Evolutionary conservation across 106 monocot genomes (phyloP).

Genomic region (Allium sativum): DNA sequence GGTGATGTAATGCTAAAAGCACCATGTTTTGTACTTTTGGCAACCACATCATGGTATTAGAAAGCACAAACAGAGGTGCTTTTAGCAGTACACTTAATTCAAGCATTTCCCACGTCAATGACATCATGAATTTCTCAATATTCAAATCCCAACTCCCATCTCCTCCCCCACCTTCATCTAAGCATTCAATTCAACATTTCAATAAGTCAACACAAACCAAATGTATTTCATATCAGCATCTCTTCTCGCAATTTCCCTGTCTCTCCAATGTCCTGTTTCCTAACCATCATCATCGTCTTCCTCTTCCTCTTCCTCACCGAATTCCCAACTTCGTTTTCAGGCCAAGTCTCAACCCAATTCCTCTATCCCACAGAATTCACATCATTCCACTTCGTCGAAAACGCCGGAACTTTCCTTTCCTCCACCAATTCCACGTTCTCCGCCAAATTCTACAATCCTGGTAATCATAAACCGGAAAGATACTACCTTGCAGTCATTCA

Average conservation of each 20-base stretch:
- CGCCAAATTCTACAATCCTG: conserved; percentile 19
- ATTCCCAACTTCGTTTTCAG: conserved; percentile 5
- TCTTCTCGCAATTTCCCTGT: neutral
- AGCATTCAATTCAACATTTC: conserved; percentile 5
- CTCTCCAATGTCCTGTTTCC: neutral
- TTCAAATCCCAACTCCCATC: neutral
- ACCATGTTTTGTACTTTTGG: too few species aligned
- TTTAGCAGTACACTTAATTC: too few species aligned
- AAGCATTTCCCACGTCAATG: too few species aligned
- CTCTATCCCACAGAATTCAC: conserved; percentile 37
- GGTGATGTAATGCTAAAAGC: too few species aligned
- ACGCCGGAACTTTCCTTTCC: conserved; percentile 30
- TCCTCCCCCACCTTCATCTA: neutral
- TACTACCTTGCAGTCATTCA: conserved; percentile 47
- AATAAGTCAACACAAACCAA: neutral
- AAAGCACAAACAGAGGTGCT: too few species aligned
- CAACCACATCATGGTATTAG: too few species aligned
- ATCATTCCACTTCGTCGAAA: conserved; percentile 38
- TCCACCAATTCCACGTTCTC: conserved; percentile 32
- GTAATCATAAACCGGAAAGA: conserved; percentile 9
- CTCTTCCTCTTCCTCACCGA: conserved; percentile 9
- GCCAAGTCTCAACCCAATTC: conserved; percentile 23
- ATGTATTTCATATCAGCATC: neutral
- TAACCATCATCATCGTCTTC: conserved; percentile 12
- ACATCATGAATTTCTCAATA: neutral